Evolutionary conservation across 2,329 filamentous ascomycete species (phyloP).

Genomic region (Ceratocystiopsis minuta): DNA sequence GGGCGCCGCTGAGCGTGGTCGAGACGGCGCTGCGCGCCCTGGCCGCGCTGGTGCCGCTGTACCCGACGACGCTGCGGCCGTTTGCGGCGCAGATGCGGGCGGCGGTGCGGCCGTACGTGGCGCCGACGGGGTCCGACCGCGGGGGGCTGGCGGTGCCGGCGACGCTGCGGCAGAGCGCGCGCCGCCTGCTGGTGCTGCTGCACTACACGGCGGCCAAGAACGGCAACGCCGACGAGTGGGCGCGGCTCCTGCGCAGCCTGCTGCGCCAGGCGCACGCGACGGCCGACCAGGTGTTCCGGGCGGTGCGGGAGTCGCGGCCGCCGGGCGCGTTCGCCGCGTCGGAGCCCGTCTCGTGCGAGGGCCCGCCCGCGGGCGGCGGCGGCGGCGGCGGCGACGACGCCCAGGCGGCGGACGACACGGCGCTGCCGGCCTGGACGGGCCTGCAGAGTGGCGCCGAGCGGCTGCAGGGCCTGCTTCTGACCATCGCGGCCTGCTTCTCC

Average conservation of each 20-base stretch:
- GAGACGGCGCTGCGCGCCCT: conserved; percentile 57
- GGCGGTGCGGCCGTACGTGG: conserved; percentile 41
- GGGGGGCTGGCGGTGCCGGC: conserved; percentile 29
- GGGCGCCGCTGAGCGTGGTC: conserved; percentile 28
- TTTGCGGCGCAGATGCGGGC: conserved; percentile 50
- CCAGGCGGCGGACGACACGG: conserved; percentile 18
- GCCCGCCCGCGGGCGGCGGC: conserved; percentile 29
- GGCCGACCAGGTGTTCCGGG: conserved; percentile 60
- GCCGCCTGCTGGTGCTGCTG: conserved; percentile 49
- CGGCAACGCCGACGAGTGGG: conserved; percentile 61
- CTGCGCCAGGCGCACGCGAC: conserved; percentile 51
- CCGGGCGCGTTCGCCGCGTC: conserved; percentile 18
- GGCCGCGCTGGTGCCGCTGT: conserved; percentile 53
- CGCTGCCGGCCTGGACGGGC: conserved; percentile 53
- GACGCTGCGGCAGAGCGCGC: conserved; percentile 37
- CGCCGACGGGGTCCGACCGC: conserved; percentile 44
- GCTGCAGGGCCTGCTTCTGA: conserved; percentile 44
- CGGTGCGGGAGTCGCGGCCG: conserved; percentile 68
- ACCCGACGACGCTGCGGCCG: conserved; percentile 68
- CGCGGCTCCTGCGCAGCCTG: conserved; percentile 41
- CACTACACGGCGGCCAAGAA: conserved; percentile 71
- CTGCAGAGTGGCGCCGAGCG: conserved; percentile 57
- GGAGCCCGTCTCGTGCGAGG: conserved; percentile 21
- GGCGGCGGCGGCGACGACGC: conserved; percentile 8
- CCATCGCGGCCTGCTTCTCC: conserved; percentile 45